Conservation (phyloP, 495 filamentous ascomycete species). For the Xylaria scruposa region DNA sequence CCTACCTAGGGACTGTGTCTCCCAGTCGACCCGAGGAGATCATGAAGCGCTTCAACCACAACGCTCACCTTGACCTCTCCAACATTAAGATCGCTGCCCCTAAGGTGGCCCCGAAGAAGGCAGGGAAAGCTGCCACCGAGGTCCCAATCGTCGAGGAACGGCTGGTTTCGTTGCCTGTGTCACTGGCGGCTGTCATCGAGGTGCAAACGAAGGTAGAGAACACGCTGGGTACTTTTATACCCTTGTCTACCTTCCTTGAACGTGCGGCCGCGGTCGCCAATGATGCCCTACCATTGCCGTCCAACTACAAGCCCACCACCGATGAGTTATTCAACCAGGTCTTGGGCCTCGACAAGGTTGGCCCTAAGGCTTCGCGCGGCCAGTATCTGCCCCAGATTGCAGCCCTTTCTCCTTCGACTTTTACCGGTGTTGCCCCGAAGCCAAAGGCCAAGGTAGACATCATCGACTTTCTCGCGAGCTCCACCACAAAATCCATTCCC, state of each 20-base stretch:
- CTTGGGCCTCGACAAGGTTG: slow-evolving; percentile 68
- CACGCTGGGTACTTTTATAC: slow-evolving; percentile 76
- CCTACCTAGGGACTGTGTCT: slow-evolving; percentile 80
- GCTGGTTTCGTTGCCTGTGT: slow-evolving; percentile 73
- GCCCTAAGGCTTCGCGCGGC: slow-evolving; percentile 53
- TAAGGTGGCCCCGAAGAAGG: slow-evolving; percentile 58
- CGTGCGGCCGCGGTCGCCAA: slow-evolving; percentile 87
- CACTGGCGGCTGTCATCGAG: slow-evolving; percentile 75
- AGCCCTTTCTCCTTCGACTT: slow-evolving; percentile 53
- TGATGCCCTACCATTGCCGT: slow-evolving; percentile 74
- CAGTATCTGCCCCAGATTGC: slow-evolving; percentile 78
- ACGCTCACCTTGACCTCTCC: slow-evolving; percentile 86
- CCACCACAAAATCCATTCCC: slow-evolving; percentile 38
- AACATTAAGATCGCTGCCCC: slow-evolving; percentile 84
- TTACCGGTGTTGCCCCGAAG: slow-evolving; percentile 40
- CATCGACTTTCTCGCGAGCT: slow-evolving; percentile 75
- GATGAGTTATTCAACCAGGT: slow-evolving; percentile 90
- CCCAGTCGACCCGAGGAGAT: slow-evolving; percentile 71
- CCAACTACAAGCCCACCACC: slow-evolving; percentile 64
- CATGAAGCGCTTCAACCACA: slow-evolving; percentile 71
- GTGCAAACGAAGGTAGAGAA: slow-evolving; percentile 80
- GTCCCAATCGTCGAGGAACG: slow-evolving; percentile 54
- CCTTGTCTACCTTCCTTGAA: slow-evolving; percentile 84
- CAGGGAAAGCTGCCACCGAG: slow-evolving; percentile 46
- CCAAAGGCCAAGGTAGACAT: slow-evolving; percentile 64